These are phyloP conservation scores for Plectosphaerella sp. DNA, from an alignment of 2,329 filamentous ascomycete genomes.

Conservation along the genomic window DNA sequence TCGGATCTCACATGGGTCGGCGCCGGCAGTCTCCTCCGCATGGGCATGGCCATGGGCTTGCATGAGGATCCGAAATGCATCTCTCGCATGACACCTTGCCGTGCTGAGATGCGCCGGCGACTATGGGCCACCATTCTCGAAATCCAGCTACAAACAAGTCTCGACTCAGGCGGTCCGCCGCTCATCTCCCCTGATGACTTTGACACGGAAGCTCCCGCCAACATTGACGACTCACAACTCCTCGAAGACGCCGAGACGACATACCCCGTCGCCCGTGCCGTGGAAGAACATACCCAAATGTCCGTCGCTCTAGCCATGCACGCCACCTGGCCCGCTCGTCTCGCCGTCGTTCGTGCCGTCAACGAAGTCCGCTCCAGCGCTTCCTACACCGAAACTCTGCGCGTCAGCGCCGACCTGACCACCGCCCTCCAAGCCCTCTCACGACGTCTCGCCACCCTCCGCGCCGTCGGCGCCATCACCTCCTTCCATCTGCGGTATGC, in stretches of 20 bases:
- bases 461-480: conserved; percentile 15
- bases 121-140: conserved; percentile 55
- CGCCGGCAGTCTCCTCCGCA: conserved; percentile 44
- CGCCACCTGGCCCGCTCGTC: conserved; percentile 36
- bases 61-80: conserved; percentile 52
- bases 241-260: conserved; percentile 23
- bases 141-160: conserved; percentile 44
- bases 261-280: conserved; percentile 14
- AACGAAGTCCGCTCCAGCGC: conserved; percentile 39
- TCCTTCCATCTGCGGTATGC: conserved; percentile 37
- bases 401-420: conserved; percentile 39
- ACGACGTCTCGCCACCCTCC: conserved; percentile 18
- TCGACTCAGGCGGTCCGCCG: conserved; percentile 47
- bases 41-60: conserved; percentile 53
- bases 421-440: conserved; percentile 31
- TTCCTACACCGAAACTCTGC: conserved; percentile 43
- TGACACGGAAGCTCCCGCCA: conserved; percentile 44
- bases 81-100: conserved; percentile 39
- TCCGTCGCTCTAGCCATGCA: conserved; percentile 43
- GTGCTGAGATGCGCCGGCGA: conserved; percentile 49
- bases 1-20: conserved; percentile 50
- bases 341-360: conserved; percentile 37
- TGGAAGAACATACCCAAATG: conserved; percentile 37
- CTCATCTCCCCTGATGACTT: conserved; percentile 41
- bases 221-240: conserved; percentile 49